These are phyloP conservation scores for Spathaspora passalidarum DNA, from an alignment of 805 yeast genomes.

Conservation along the genomic window DNA sequence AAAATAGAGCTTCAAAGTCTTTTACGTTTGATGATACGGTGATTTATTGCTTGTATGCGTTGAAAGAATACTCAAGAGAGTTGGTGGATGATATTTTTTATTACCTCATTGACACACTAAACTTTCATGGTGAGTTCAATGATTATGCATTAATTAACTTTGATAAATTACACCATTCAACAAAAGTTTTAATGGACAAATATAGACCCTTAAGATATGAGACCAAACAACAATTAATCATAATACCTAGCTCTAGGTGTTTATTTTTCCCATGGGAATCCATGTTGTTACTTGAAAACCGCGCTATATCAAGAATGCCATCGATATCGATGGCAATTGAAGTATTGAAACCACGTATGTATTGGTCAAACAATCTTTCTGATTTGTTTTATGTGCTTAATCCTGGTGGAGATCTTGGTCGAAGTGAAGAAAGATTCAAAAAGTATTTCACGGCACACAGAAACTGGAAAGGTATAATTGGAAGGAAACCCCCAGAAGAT, in stretches of 20 bases:
- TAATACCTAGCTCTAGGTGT: slow-evolving; percentile 66
- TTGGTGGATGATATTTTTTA: slow-evolving; percentile 61
- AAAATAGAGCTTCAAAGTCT: neutral
- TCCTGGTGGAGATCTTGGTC: slow-evolving; percentile 73
- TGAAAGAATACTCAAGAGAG: slow-evolving; percentile 18
- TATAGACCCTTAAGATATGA: slow-evolving; percentile 11
- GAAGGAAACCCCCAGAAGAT: slow-evolving; percentile 55
- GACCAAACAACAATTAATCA: slow-evolving; percentile 52
- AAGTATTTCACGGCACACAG: slow-evolving; percentile 11
- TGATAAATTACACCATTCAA: slow-evolving; percentile 49
- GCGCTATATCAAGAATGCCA: slow-evolving; percentile 74
- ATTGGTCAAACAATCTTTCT: neutral
- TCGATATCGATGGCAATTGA: slow-evolving; percentile 46
- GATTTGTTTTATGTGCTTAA: slow-evolving; percentile 55
- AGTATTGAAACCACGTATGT: slow-evolving; percentile 20
- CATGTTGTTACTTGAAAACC: slow-evolving; percentile 48
- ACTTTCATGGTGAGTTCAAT: slow-evolving; percentile 61
- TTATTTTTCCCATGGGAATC: slow-evolving; percentile 91
- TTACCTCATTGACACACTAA: slow-evolving; percentile 57
- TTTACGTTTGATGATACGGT: slow-evolving; percentile 18
- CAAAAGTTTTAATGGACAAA: slow-evolving; percentile 44
- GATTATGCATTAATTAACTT: slow-evolving; percentile 66
- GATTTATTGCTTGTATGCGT: slow-evolving; percentile 17
- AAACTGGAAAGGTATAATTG: slow-evolving; percentile 43
- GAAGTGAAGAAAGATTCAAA: slow-evolving; percentile 57